Conservation (phyloP, 768 basidiomycete species). For the Tricholoma terreum region DNA sequence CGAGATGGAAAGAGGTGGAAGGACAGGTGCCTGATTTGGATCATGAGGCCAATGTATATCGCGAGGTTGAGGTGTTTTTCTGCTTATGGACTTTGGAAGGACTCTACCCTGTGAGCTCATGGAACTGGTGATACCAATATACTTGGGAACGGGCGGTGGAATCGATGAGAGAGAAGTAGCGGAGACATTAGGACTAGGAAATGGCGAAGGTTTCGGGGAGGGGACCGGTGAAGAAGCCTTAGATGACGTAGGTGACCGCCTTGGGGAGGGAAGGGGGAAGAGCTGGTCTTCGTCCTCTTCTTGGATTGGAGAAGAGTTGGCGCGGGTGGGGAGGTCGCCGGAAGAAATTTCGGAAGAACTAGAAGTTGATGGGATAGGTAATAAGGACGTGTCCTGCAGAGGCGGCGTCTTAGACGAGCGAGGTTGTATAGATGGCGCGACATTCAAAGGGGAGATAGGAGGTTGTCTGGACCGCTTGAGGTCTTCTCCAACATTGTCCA, state of each 20-base stretch:
- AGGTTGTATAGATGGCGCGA: conserved; percentile 11
- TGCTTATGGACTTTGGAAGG: conserved; percentile 12
- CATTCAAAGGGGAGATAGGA: conserved; percentile 6
- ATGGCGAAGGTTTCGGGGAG: conserved; percentile 18
- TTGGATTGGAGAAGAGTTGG: conserved; percentile 38
- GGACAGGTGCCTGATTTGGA: not conserved
- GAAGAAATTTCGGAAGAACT: conserved; percentile 8
- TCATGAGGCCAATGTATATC: not conserved
- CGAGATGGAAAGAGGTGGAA: not conserved
- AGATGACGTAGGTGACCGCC: conserved; percentile 47
- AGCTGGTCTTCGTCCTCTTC: conserved; percentile 57
- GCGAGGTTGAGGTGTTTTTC: conserved; percentile 7
- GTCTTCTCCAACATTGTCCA: conserved; percentile 29
- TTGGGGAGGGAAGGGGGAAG: conserved; percentile 59
- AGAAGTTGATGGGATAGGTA: conserved; percentile 6
- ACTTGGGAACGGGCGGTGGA: conserved; percentile 1
- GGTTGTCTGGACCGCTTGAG: conserved; percentile 10
- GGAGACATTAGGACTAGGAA: conserved; percentile 14
- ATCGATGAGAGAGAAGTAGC: conserved; percentile 8
- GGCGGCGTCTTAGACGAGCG: conserved; percentile 6
- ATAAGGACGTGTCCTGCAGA: conserved; percentile 4
- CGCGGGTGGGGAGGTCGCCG: conserved; percentile 13
- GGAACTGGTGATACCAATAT: not conserved
- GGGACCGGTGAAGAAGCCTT: conserved; percentile 22
- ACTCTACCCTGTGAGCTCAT: conserved; percentile 10